Percentiles rank a stretch among this genome's conserved stretches.
Conservation (phyloP, 345 rosid species). For the Eucalyptus grandis region DNA sequence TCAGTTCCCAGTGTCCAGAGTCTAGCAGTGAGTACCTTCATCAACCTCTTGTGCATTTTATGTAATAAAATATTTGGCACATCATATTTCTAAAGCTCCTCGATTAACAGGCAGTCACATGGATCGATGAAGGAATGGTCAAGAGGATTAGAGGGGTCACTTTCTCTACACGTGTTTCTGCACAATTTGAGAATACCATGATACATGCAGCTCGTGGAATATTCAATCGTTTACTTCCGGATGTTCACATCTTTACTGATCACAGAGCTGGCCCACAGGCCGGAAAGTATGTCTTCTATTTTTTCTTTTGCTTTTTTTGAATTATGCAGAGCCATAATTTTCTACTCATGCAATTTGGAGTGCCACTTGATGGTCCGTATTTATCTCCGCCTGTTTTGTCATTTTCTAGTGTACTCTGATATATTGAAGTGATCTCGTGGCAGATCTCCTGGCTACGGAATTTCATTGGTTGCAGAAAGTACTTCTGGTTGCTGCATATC, state of each 20-base stretch:
- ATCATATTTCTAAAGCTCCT: background rate
- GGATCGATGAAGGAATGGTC: conserved; percentile 91
- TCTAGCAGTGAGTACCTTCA: conserved; percentile 29
- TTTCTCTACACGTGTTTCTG: conserved; percentile 65
- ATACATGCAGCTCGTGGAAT: conserved; percentile 84
- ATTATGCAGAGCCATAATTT: background rate
- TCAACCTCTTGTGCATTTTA: background rate
- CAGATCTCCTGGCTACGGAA: conserved; percentile 95
- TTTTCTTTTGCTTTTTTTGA: background rate
- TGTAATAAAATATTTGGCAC: background rate
- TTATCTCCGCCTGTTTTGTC: background rate
- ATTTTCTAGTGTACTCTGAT: background rate
- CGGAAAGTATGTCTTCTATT: conserved; percentile 60
- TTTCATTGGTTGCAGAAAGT: conserved; percentile 86
- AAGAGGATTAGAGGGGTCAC: conserved; percentile 82
- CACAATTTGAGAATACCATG: conserved; percentile 70
- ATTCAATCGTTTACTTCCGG: conserved; percentile 75
- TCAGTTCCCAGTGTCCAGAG: conserved; percentile 46
- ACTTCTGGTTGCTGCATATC: conserved; percentile 80
- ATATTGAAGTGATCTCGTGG: background rate
- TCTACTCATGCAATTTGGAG: background rate
- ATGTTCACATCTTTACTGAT: conserved; percentile 71
- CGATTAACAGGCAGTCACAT: conserved; percentile 46
- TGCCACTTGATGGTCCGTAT: background rate
- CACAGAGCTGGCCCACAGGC: conserved; percentile 65